A percentile compares a stretch with the other conserved stretches of the same genome.
These are phyloP conservation scores for Cydonia oblonga DNA, from an alignment of 331 rosid genomes.

Conservation along the genomic window DNA sequence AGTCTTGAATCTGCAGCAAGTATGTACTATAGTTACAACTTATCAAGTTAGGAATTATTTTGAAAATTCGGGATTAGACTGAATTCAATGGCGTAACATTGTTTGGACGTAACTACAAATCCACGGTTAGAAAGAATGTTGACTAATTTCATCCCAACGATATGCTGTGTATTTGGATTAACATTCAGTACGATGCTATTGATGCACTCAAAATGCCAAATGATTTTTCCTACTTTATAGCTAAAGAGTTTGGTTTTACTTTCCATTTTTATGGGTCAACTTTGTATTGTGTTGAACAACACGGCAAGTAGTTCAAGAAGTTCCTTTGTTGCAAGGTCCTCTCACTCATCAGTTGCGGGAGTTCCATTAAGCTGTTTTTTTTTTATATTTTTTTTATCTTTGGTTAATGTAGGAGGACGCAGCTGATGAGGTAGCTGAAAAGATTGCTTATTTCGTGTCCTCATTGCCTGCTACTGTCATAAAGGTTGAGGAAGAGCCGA, in stretches of 20 bases:
- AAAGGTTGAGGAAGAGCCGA: slow-evolving; percentile 45
- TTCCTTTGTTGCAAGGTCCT: not conserved
- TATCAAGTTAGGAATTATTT: no score
- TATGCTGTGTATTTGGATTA: no score
- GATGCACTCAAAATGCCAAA: not conserved
- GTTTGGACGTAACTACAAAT: no score
- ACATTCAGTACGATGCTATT: no score
- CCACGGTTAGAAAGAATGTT: no score
- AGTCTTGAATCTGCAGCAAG: no score
- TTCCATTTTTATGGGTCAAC: not conserved
- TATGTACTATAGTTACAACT: no score
- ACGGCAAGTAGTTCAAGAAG: not conserved
- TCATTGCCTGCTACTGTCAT: slow-evolving; percentile 64
- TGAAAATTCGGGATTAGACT: no score
- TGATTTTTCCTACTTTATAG: not conserved
- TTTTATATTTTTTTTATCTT: not conserved
- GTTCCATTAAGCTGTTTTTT: not conserved
- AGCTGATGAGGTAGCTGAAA: slow-evolving; percentile 49
- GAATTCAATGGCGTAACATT: no score
- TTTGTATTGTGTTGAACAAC: not conserved
- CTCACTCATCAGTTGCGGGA: not conserved
- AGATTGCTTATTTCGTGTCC: slow-evolving; percentile 51
- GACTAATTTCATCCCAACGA: no score
- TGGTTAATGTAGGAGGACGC: slow-evolving; percentile 49
- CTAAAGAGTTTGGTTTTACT: not conserved